A percentile compares a stretch with the other conserved stretches of the same genome.
Evolutionary conservation across 2,329 filamentous ascomycete genomes (phyloP).

Genomic region (Colletotrichum camelliae): DNA sequence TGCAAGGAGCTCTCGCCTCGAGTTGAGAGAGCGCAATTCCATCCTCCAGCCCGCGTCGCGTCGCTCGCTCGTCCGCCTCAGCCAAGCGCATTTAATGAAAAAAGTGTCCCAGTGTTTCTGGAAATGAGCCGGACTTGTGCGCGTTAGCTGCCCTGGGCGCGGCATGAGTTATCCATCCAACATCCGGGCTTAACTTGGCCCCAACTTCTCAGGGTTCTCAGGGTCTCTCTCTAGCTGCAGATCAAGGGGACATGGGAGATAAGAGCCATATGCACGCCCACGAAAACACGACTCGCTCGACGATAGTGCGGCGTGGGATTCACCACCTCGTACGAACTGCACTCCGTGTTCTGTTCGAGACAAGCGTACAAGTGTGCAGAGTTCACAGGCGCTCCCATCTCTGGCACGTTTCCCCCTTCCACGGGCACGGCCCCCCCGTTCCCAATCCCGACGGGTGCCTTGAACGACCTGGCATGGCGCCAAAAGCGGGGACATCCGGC

Average conservation of each 20-base stretch:
- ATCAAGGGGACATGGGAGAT: background rate
- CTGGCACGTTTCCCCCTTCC: background rate
- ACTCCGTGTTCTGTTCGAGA: background rate
- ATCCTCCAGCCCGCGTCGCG: background rate
- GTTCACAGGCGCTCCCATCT: background rate
- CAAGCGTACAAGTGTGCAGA: background rate
- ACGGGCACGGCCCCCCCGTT: slow-evolving; percentile 7
- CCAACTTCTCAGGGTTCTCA: background rate
- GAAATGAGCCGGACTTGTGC: slow-evolving; percentile 3
- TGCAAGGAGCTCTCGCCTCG: background rate
- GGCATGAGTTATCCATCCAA: background rate
- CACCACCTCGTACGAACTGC: background rate
- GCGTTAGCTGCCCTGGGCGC: background rate
- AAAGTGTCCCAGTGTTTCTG: background rate
- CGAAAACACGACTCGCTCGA: background rate
- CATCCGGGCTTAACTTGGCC: background rate
- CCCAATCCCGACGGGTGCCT: slow-evolving; percentile 3
- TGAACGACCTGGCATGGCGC: background rate
- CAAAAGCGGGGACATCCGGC: slow-evolving; percentile 10
- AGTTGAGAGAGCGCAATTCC: background rate
- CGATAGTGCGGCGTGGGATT: background rate
- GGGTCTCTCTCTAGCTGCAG: background rate
- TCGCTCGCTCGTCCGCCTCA: background rate
- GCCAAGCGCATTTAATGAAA: background rate
- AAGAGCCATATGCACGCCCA: background rate